Evolutionary conservation across 768 basidiomycete genomes (phyloP).

Genomic region (Hericium alpestre): DNA sequence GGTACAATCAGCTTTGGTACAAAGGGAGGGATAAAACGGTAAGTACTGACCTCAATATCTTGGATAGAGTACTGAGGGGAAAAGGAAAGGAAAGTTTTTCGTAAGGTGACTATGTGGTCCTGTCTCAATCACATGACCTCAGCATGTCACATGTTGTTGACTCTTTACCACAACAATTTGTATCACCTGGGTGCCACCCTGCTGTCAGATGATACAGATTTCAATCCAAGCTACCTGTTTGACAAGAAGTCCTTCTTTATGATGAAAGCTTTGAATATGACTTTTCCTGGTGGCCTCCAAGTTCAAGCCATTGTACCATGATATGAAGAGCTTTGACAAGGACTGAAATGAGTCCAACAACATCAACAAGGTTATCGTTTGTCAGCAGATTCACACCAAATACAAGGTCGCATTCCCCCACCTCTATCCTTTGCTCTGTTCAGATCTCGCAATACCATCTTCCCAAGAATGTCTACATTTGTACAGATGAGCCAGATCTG

Average conservation of each 20-base stretch:
- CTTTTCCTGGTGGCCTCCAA: slow-evolving; percentile 97
- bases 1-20: too few species aligned
- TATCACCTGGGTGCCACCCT: slow-evolving; percentile 92
- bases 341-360: slow-evolving; percentile 99
- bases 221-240: slow-evolving; percentile 85
- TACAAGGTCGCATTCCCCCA: slow-evolving; percentile 99
- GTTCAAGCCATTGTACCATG: slow-evolving; percentile 93
- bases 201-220: slow-evolving; percentile 86
- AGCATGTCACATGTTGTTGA: too few species aligned
- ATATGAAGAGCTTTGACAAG: slow-evolving; percentile 95
- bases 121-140: too few species aligned
- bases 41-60: too few species aligned
- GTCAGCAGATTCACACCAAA: slow-evolving; percentile 95
- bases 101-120: too few species aligned
- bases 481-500: slow-evolving; percentile 99
- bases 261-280: slow-evolving; percentile 93
- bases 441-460: slow-evolving; percentile 87
- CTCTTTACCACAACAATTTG: too few species aligned
- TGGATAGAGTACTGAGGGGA: too few species aligned
- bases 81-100: too few species aligned
- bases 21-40: too few species aligned
- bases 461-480: slow-evolving; percentile 97
- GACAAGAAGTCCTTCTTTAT: slow-evolving; percentile 98
- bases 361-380: slow-evolving; percentile 98
- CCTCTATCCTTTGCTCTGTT: slow-evolving; percentile 93